Conservation (phyloP, 768 basidiomycete genomes). For the Royoungia palumana region DNA sequence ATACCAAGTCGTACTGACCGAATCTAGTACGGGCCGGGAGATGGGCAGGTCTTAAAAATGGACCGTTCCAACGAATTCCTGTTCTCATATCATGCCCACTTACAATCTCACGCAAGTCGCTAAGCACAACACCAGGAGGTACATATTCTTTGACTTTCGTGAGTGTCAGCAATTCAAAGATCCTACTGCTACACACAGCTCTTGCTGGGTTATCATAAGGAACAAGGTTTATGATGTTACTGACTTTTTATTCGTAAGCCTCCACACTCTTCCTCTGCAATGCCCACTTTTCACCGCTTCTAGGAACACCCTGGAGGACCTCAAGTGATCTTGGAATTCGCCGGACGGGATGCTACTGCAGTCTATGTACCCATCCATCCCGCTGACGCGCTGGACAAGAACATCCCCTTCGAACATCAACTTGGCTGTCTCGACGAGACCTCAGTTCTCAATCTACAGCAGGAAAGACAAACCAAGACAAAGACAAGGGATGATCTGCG, state of each 20-base stretch:
- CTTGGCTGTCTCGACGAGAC: constrained; percentile 59
- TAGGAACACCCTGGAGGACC: constrained; percentile 82
- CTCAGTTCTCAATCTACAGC: constrained; percentile 39
- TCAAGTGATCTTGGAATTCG: constrained; percentile 81
- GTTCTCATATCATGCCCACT: too few species aligned
- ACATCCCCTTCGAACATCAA: constrained; percentile 69
- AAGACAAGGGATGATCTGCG: constrained; percentile 71
- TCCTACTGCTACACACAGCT: constrained; percentile 44
- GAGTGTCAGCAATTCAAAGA: too few species aligned
- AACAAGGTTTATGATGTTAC: constrained; percentile 86
- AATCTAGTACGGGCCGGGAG: too few species aligned
- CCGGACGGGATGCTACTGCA: constrained; percentile 78
- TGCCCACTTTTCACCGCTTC: constrained; percentile 3
- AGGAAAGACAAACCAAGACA: constrained; percentile 37
- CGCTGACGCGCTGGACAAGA: constrained; percentile 72
- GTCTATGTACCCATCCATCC: constrained; percentile 84
- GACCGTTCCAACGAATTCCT: too few species aligned
- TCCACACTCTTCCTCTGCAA: not conserved
- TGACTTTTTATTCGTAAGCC: constrained; percentile 61
- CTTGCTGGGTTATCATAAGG: constrained; percentile 83
- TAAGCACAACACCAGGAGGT: too few species aligned
- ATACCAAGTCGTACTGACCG: too few species aligned
- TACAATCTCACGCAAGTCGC: too few species aligned
- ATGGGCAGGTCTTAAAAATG: too few species aligned
- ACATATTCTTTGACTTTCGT: too few species aligned